A percentile compares a stretch with the other conserved stretches of the same genome.
These are phyloP conservation scores for Saccharomyces pastorianus DNA, from an alignment of 1,139 yeast species.

Conservation along the genomic window DNA sequence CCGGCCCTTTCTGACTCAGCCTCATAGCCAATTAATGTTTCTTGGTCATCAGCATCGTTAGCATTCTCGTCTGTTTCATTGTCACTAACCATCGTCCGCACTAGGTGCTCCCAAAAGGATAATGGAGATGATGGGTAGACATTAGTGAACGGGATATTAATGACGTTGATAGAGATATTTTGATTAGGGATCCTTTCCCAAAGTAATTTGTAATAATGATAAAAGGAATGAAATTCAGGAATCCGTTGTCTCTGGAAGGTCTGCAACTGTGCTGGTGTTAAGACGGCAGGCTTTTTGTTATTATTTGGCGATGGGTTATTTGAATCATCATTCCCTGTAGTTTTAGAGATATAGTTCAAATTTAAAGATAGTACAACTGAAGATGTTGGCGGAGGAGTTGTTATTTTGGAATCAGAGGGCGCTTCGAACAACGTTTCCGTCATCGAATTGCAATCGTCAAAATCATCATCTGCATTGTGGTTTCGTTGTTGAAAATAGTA, in stretches of 20 bases:
- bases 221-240: conserved; percentile 27
- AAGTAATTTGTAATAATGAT: conserved; percentile 23
- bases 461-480: conserved; percentile 4
- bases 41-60: conserved; percentile 18
- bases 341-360: conserved; percentile 19
- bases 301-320: conserved; percentile 7
- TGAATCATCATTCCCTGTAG: conserved; percentile 9
- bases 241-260: conserved; percentile 20
- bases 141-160: conserved; percentile 31
- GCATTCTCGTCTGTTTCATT: not conserved
- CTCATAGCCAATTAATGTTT: conserved; percentile 17
- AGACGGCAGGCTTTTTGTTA: conserved; percentile 19
- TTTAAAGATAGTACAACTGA: conserved; percentile 24
- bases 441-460: conserved; percentile 14
- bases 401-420: conserved; percentile 13
- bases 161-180: conserved; percentile 23
- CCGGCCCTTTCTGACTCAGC: not conserved
- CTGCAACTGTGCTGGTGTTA: conserved; percentile 23
- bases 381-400: conserved; percentile 30
- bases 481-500: conserved; percentile 20
- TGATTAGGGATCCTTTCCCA: conserved; percentile 29
- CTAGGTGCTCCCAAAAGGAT: conserved; percentile 19
- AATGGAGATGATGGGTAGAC: conserved; percentile 27
- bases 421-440: conserved; percentile 25
- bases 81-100: conserved; percentile 5